Conservation (phyloP, 2,329 filamentous ascomycete genomes). For the Gaeumannomyces tritici region DNA sequence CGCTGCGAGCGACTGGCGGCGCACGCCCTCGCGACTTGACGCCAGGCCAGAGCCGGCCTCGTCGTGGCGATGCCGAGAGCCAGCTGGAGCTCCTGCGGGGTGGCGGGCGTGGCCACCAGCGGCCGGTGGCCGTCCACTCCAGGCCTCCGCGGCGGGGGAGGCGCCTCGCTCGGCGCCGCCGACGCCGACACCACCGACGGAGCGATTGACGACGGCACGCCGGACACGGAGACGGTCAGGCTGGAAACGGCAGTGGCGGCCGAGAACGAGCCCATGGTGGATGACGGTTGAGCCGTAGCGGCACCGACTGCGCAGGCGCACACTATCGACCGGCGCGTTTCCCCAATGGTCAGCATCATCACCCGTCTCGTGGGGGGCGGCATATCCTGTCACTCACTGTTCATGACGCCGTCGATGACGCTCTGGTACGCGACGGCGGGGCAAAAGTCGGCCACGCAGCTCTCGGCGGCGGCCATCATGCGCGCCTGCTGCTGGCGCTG, state of each 20-base stretch:
- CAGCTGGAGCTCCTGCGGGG: too few species aligned
- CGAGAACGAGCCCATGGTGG: background rate
- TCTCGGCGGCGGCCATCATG: slow-evolving; percentile 20
- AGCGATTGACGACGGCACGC: background rate
- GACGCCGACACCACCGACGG: background rate
- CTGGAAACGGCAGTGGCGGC: background rate
- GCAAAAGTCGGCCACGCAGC: slow-evolving; percentile 18
- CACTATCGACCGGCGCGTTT: background rate
- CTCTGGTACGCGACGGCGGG: slow-evolving; percentile 14
- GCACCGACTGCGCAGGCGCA: slow-evolving; percentile 1
- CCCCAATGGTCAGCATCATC: background rate
- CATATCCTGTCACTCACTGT: background rate
- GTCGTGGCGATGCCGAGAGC: too few species aligned
- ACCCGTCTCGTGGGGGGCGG: too few species aligned
- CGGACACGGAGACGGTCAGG: background rate
- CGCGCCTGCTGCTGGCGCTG: slow-evolving; percentile 20
- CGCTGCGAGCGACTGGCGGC: too few species aligned
- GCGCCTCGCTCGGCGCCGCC: background rate
- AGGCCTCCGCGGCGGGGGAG: too few species aligned
- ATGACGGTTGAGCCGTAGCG: background rate
- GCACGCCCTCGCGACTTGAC: too few species aligned
- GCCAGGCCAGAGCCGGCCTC: too few species aligned
- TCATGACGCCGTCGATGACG: slow-evolving; percentile 18
- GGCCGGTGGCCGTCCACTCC: too few species aligned
- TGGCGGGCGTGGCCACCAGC: too few species aligned